phyloP scores from a whole-genome alignment of 768 basidiomycete genomes.

The Clitopilus passeckerianus region DNA sequence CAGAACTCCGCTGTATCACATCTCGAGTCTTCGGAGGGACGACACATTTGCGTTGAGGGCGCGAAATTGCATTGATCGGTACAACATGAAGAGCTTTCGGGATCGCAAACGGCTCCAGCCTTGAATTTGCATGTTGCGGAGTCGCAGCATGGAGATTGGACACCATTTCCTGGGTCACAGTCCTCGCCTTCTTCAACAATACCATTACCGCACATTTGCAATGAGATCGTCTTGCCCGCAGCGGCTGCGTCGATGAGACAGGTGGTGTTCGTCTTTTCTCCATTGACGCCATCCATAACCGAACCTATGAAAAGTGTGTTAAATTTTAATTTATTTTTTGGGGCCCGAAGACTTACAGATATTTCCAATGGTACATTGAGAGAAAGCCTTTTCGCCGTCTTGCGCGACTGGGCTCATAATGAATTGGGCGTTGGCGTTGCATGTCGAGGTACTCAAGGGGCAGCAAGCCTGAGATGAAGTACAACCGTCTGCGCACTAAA shows the following conservation, averaged over 20 bases:
- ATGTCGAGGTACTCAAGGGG: conserved; percentile 53
- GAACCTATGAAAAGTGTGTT: conserved; percentile 39
- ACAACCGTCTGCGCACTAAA: conserved; percentile 64
- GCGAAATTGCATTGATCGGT: conserved; percentile 66
- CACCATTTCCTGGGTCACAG: conserved; percentile 73
- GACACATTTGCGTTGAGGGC: conserved; percentile 61
- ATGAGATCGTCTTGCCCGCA: conserved; percentile 41
- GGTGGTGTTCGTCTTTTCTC: conserved; percentile 47
- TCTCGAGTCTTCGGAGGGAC: conserved; percentile 54
- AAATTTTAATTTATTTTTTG: not conserved
- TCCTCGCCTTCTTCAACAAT: conserved; percentile 82
- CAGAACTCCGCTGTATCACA: conserved; percentile 78
- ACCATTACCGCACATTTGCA: conserved; percentile 80
- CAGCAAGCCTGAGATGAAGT: conserved; percentile 58
- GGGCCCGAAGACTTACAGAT: conserved; percentile 52
- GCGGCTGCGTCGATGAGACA: conserved; percentile 64
- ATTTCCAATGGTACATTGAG: conserved; percentile 78
- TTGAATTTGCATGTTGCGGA: conserved; percentile 70
- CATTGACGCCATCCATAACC: conserved; percentile 45
- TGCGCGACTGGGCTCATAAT: conserved; percentile 84
- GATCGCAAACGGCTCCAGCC: conserved; percentile 71
- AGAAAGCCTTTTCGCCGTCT: conserved; percentile 63
- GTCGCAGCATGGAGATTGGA: conserved; percentile 69
- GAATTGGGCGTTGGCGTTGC: conserved; percentile 62
- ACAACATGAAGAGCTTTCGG: conserved; percentile 72